phyloP scores from a whole-genome alignment of 139 green algal species.

The Asterochloris sp. region DNA sequence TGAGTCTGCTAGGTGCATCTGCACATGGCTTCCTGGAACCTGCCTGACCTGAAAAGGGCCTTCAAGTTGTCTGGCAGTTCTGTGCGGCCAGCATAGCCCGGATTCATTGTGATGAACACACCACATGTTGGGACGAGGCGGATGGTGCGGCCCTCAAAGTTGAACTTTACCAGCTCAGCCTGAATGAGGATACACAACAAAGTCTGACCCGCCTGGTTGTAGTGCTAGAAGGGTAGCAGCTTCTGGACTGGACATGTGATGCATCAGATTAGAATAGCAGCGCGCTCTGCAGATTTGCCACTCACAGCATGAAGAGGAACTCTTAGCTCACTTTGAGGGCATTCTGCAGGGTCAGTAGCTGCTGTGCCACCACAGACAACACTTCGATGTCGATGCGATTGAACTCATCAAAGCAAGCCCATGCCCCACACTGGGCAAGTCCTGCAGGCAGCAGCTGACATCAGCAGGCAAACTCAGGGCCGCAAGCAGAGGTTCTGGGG shows the following conservation, averaged over 20 bases:
- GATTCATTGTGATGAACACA: constrained; percentile 93
- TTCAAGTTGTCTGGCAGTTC: constrained; percentile 87
- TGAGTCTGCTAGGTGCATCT: too few species aligned
- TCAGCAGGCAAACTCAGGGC: too few species aligned
- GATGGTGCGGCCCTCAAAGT: constrained; percentile 84
- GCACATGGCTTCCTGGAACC: too few species aligned
- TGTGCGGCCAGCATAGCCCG: constrained; percentile 80
- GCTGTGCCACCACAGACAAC: constrained; percentile 82
- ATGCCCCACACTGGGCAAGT: constrained; percentile 78
- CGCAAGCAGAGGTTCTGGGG: too few species aligned
- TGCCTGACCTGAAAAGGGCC: constrained; percentile 64
- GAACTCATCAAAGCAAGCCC: constrained; percentile 91
- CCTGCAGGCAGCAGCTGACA: constrained; percentile 21
- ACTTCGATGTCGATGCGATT: constrained; percentile 90
- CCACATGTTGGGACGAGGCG: constrained; percentile 70
- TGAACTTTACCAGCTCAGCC: constrained; percentile 61
- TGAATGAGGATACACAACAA: constrained; percentile 29
- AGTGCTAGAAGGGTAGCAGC: too few species aligned
- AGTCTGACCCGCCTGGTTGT: too few species aligned
- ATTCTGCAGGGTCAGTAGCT: constrained; percentile 84
- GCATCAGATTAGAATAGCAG: too few species aligned
- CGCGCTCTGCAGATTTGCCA: background rate
- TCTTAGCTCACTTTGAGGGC: constrained; percentile 40
- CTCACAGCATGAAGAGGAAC: background rate
- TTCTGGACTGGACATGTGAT: too few species aligned